phyloP scores from a whole-genome alignment of 169 alveolate genomes.

The Cryptosporidium viatorum region DNA sequence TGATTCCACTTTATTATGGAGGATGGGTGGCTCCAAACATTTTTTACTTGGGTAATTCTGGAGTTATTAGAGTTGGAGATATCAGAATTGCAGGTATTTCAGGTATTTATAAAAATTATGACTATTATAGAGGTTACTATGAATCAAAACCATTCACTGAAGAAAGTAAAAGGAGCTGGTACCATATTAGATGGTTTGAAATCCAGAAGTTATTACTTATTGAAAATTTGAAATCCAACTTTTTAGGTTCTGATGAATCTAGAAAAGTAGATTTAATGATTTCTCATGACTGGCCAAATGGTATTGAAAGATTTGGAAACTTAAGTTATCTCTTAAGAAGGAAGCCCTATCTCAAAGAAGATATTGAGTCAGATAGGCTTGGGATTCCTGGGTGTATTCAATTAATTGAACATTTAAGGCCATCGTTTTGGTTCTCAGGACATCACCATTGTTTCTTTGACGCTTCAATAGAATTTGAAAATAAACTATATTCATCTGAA shows the following conservation, averaged over 20 bases:
- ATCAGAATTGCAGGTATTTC: constrained; percentile 94
- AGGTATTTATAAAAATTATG: constrained; percentile 92
- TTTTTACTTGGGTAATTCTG: constrained; percentile 94
- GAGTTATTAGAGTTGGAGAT: constrained; percentile 89
- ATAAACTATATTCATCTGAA: constrained; percentile 20
- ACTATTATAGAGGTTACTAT: constrained; percentile 87
- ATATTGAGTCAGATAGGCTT: constrained; percentile 73
- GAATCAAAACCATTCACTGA: constrained; percentile 90
- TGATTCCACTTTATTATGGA: constrained; percentile 93
- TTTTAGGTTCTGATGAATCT: constrained; percentile 1
- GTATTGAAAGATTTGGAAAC: constrained; percentile 88
- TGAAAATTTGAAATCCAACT: constrained; percentile 71
- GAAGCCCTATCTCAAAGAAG: constrained; percentile 84
- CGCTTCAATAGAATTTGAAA: constrained; percentile 71
- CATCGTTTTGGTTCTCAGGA: constrained; percentile 84
- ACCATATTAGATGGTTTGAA: constrained; percentile 92
- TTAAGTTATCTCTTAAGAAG: constrained; percentile 81
- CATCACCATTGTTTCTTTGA: constrained; percentile 85
- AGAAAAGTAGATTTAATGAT: constrained; percentile 89
- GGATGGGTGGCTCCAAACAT: constrained; percentile 99
- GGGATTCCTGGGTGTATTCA: constrained; percentile 78
- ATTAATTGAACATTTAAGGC: constrained; percentile 77
- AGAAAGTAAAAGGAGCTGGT: constrained; percentile 88
- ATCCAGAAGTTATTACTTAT: constrained; percentile 85
- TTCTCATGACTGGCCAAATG: constrained; percentile 98